A percentile compares a stretch with the other conserved stretches of the same genome.
Evolutionary conservation across 257 asterid species (phyloP).

Genomic region (Scutellaria minor): DNA sequence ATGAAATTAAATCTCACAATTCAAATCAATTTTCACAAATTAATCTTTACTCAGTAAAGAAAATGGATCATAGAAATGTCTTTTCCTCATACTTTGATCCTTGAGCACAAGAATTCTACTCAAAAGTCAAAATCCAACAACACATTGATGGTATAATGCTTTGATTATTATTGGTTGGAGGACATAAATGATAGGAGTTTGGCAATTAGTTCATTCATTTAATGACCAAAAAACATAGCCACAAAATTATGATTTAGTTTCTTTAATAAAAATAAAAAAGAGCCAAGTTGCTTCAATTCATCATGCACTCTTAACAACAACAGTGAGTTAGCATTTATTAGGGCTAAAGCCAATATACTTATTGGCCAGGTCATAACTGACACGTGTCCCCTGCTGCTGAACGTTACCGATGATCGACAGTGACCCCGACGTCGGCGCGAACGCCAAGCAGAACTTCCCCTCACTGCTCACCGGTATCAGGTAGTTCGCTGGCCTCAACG

Average conservation of each 20-base stretch:
- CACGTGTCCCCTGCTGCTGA: slow-evolving; percentile 99
- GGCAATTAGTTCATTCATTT: background rate
- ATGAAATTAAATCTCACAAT: no score
- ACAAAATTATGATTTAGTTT: background rate
- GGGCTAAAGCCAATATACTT: slow-evolving; percentile 73
- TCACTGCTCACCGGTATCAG: slow-evolving; percentile 64
- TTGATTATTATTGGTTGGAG: background rate
- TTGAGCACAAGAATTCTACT: no score
- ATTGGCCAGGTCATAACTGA: slow-evolving; percentile 69
- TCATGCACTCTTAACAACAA: no score
- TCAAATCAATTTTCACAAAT: no score
- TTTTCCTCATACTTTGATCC: no score
- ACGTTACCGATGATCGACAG: slow-evolving; percentile 82
- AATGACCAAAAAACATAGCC: background rate
- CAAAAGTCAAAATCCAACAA: background rate
- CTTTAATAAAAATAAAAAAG: background rate
- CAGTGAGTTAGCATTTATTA: slow-evolving; percentile 61
- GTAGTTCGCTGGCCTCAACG: slow-evolving; percentile 59
- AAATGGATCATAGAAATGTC: no score
- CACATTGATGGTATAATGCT: background rate
- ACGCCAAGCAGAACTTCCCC: slow-evolving; percentile 86
- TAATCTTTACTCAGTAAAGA: no score
- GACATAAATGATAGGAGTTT: background rate
- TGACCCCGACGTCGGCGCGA: slow-evolving; percentile 64
- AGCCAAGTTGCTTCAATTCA: no score